These are phyloP conservation scores for Russula emetica DNA, from an alignment of 768 basidiomycete species.

Conservation along the genomic window DNA sequence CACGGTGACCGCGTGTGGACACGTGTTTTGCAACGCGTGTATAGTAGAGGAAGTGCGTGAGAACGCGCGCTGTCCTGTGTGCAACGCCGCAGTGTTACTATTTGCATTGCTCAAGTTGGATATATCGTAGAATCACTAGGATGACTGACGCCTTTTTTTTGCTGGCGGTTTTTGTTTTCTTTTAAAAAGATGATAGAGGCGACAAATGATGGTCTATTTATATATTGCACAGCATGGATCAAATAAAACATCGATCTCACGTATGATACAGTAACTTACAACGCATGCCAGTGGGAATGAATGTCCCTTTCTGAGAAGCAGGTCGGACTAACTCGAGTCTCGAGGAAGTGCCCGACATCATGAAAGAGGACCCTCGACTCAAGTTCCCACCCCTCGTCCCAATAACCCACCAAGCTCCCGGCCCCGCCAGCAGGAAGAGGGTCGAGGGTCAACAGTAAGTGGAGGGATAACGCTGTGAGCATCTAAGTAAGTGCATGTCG, in stretches of 20 bases:
- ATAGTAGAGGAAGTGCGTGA: slow-evolving; percentile 26
- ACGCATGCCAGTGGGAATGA: background rate
- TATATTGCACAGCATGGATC: background rate
- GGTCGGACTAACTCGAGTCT: too few species aligned
- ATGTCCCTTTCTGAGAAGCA: background rate
- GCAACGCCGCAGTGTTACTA: slow-evolving; percentile 23
- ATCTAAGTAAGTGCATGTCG: too few species aligned
- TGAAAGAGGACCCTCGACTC: too few species aligned
- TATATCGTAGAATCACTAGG: slow-evolving; percentile 8
- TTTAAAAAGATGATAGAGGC: background rate
- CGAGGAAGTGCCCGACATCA: too few species aligned
- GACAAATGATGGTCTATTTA: background rate
- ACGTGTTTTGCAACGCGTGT: slow-evolving; percentile 26
- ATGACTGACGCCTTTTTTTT: background rate
- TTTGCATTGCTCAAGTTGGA: slow-evolving; percentile 28
- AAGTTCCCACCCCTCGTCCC: too few species aligned
- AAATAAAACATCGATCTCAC: background rate
- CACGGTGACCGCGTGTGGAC: slow-evolving; percentile 26
- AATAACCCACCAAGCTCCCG: too few species aligned
- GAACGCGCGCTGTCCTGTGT: slow-evolving; percentile 27
- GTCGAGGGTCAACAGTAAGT: too few species aligned
- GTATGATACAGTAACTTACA: background rate
- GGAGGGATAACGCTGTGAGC: too few species aligned
- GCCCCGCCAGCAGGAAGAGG: too few species aligned
- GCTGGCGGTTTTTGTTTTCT: background rate